Evolutionary conservation across 768 basidiomycete species (phyloP).

Genomic region (Trametes elegans): DNA sequence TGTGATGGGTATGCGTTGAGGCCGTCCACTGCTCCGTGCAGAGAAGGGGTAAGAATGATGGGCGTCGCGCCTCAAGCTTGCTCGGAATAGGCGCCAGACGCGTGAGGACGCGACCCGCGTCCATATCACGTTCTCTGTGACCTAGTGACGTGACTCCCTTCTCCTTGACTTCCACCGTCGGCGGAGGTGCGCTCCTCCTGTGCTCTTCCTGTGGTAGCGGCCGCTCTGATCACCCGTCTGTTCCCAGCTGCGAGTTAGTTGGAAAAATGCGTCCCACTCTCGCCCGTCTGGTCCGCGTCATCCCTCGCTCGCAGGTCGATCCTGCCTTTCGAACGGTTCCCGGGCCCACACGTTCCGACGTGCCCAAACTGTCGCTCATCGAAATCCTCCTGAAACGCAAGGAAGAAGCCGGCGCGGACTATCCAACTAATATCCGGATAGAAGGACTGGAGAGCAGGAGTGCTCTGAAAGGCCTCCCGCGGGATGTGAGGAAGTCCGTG

Average conservation of each 20-base stretch:
- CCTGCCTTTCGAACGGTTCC: slow-evolving; percentile 25
- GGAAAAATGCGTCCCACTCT: slow-evolving; percentile 33
- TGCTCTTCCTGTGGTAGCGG: no score
- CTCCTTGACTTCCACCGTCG: neutral
- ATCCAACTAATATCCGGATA: slow-evolving; percentile 50
- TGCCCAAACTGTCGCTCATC: slow-evolving; percentile 34
- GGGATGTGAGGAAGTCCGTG: slow-evolving; percentile 37
- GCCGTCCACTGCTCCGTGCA: neutral
- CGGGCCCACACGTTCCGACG: slow-evolving; percentile 26
- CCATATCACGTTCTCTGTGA: neutral
- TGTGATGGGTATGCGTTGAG: neutral
- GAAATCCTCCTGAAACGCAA: slow-evolving; percentile 42
- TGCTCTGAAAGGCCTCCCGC: slow-evolving; percentile 39
- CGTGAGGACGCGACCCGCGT: neutral
- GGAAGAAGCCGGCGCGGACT: slow-evolving; percentile 36
- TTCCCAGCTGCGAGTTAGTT: neutral
- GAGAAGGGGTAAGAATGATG: neutral
- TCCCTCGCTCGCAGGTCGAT: slow-evolving; percentile 35
- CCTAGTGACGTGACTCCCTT: neutral
- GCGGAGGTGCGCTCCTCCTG: neutral
- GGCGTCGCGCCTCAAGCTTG: neutral
- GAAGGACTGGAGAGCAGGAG: slow-evolving; percentile 42
- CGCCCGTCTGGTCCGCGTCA: slow-evolving; percentile 36
- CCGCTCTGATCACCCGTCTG: neutral
- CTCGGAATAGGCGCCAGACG: neutral